Conservation (phyloP, 1,139 yeast genomes). For the Sugiyamaella novakii region DNA sequence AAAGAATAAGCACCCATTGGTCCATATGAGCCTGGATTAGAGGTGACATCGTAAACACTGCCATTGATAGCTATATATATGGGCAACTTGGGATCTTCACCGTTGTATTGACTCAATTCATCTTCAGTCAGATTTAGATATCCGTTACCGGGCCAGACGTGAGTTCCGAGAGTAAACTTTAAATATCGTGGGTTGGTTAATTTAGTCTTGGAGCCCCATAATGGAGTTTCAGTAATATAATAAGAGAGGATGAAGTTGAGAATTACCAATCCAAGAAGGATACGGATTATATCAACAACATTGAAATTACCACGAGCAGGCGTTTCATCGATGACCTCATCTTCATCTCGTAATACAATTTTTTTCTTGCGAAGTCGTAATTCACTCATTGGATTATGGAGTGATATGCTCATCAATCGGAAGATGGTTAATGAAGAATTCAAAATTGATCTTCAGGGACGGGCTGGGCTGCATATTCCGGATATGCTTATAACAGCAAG, state of each 20-base stretch:
- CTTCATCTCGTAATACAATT: conserved; percentile 11
- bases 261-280: conserved; percentile 52
- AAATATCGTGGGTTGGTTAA: conserved; percentile 53
- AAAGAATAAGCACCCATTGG: conserved; percentile 63
- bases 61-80: conserved; percentile 69
- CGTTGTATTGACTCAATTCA: conserved; percentile 57
- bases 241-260: conserved; percentile 49
- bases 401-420: too few species aligned
- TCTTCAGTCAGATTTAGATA: conserved; percentile 48
- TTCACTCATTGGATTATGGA: conserved; percentile 2
- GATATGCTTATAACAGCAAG: conserved; percentile 1
- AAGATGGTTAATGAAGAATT: too few species aligned
- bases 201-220: conserved; percentile 53
- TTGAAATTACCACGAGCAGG: conserved; percentile 23
- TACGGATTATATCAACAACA: conserved; percentile 49
- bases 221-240: conserved; percentile 41
- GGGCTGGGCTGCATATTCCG: too few species aligned
- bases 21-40: conserved; percentile 59
- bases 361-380: conserved; percentile 11
- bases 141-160: conserved; percentile 31
- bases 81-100: conserved; percentile 53
- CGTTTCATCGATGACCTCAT: neutral
- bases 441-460: conserved; percentile 4
- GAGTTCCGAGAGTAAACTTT: conserved; percentile 35
- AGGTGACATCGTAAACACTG: conserved; percentile 67